A percentile compares a stretch with the other conserved stretches of the same genome.
These are phyloP conservation scores for Teratosphaeriaceae sp. DNA, from an alignment of 2,329 filamentous ascomycete species.

Conservation along the genomic window DNA sequence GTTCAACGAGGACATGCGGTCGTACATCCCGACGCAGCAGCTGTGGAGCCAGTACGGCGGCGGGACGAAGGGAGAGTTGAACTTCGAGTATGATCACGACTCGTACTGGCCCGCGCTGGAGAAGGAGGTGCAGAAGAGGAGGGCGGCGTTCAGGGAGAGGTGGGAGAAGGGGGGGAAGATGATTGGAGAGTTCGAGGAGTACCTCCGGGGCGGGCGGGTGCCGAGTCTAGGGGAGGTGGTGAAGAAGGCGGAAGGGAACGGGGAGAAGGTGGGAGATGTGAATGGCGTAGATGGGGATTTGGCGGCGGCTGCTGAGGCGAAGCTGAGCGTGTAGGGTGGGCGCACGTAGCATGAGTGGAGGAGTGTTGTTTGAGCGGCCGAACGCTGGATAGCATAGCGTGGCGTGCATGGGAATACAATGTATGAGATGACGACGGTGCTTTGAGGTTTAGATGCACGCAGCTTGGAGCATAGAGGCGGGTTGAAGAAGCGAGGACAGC, in stretches of 20 bases:
- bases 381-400: too few species aligned
- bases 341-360: too few species aligned
- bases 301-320: slow-evolving; percentile 15
- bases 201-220: slow-evolving; percentile 64
- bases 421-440: too few species aligned
- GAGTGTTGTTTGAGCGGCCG: too few species aligned
- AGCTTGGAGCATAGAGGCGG: too few species aligned
- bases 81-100: slow-evolving; percentile 87
- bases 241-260: slow-evolving; percentile 7
- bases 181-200: slow-evolving; percentile 81
- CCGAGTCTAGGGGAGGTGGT: slow-evolving; percentile 20
- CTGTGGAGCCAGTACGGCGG: slow-evolving; percentile 75
- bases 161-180: slow-evolving; percentile 76
- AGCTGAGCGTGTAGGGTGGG: slow-evolving; percentile 13
- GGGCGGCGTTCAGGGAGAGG: slow-evolving; percentile 55
- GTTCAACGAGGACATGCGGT: slow-evolving; percentile 86
- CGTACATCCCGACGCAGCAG: slow-evolving; percentile 75
- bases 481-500: too few species aligned
- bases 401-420: too few species aligned
- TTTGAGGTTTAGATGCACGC: too few species aligned
- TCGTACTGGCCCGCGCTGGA: slow-evolving; percentile 84
- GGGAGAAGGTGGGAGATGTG: slow-evolving; percentile 5
- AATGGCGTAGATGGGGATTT: slow-evolving; percentile 9
- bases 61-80: slow-evolving; percentile 55
- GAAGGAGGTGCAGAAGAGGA: slow-evolving; percentile 60